Conservation (phyloP, 2,329 filamentous ascomycete genomes). For the Penicillium expansum region DNA sequence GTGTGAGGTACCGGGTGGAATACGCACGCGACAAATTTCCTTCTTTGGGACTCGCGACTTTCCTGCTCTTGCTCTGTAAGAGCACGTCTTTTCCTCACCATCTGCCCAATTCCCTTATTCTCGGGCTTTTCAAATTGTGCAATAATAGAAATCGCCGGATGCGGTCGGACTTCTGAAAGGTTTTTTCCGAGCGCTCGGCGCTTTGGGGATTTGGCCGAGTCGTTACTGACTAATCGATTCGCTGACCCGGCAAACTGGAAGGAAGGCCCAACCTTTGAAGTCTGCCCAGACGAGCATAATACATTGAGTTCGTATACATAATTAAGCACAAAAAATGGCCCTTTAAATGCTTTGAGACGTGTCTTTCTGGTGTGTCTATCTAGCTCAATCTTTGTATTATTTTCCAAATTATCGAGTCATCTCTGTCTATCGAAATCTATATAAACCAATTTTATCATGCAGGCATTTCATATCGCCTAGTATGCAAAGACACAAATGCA, state of each 20-base stretch:
- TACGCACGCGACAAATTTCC: constrained; percentile 35
- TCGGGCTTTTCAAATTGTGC: neutral
- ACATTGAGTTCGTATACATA: neutral
- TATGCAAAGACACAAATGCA: constrained; percentile 3
- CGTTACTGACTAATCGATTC: neutral
- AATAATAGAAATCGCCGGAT: neutral
- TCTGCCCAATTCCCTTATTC: constrained; percentile 4
- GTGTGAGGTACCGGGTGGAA: neutral
- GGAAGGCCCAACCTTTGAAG: neutral
- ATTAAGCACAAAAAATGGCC: neutral
- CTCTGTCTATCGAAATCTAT: constrained; percentile 2
- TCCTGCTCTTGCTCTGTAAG: constrained; percentile 15
- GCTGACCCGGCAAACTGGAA: neutral
- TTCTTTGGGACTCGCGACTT: constrained; percentile 18
- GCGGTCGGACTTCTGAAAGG: neutral
- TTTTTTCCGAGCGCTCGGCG: neutral
- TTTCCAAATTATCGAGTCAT: neutral
- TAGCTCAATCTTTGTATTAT: neutral
- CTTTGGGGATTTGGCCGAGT: neutral
- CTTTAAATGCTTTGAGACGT: too few relatives aligned
- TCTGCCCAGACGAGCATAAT: neutral
- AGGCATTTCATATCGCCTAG: neutral
- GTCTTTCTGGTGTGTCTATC: neutral
- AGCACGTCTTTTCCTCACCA: constrained; percentile 18
- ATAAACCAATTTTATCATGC: neutral